A percentile compares a stretch with the other conserved stretches of the same genome.
These are phyloP conservation scores for Chlorella ohadii DNA, from an alignment of 139 green algal genomes.

Conservation along the genomic window DNA sequence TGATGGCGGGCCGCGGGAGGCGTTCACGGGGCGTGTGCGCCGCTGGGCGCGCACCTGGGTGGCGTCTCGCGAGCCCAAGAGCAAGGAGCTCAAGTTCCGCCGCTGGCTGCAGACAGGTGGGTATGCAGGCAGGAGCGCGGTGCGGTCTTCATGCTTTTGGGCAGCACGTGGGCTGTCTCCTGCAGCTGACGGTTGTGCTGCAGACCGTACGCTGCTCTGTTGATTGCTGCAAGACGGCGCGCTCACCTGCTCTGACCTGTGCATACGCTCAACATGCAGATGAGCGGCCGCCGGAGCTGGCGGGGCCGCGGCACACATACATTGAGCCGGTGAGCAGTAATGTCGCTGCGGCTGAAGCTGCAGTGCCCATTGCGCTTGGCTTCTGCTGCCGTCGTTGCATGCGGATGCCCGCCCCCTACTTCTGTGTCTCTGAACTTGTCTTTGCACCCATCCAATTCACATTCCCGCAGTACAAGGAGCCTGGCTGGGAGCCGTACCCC, in stretches of 20 bases:
- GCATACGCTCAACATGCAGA: not conserved
- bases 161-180: too few species aligned
- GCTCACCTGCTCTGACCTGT: not conserved
- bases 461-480: conserved; percentile 26
- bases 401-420: too few species aligned
- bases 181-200: too few species aligned
- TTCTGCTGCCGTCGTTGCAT: too few species aligned
- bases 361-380: not conserved
- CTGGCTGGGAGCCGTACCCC: conserved; percentile 13
- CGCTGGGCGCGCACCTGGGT: conserved; percentile 8
- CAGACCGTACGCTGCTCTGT: too few species aligned
- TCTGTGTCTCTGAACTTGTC: too few species aligned
- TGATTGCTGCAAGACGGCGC: not conserved
- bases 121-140: not conserved
- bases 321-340: conserved; percentile 12
- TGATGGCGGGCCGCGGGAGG: conserved; percentile 2
- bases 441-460: too few species aligned
- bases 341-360: not conserved
- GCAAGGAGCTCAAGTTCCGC: conserved; percentile 28
- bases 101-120: conserved; percentile 29
- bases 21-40: conserved; percentile 15
- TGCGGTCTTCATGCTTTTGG: too few species aligned
- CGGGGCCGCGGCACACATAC: conserved; percentile 7
- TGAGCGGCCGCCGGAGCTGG: conserved; percentile 28
- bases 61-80: conserved; percentile 19